Base-by-base conservation (phyloP, 1,284 basidiomycete species). In the Sporisorium iseilematis-ciliati region DNA sequence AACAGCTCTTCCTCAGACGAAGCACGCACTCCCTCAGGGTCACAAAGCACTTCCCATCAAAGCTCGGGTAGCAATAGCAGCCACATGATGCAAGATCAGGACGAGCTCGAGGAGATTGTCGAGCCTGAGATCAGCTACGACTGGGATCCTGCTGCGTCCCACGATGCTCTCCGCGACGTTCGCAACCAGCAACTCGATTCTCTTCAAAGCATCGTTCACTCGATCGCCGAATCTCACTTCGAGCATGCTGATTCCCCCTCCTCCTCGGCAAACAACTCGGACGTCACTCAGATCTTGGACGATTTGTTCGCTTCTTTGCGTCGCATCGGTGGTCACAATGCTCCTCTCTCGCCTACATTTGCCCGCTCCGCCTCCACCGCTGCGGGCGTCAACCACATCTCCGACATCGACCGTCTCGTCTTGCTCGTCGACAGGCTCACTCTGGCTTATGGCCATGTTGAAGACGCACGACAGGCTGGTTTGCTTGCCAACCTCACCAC, bases 281-380 rank as follows among this genome's bases (percentile, higher is more conserved):
- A 61, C 26, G 18, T 65, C 35, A 56, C 72, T 0, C 62, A 59
- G 38, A 54, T 63, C 50, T 52, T 69, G n/a, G 72, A 75, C 48
- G 72, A 75, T 41, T 42, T 75, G 51, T 65, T 75, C 21, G 66
- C 72, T 21, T 65, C 66, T 12, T 33, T 75, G 12, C 72, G 66
- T 38, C 56, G 66, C 25, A 60, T 75, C 42, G 63, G 52, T 21
- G 66, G 62, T 20, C 58, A 65, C 56, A 63, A 57, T 53, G 66
- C 63, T 33, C 66, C 72, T 2, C 50, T 75, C 14, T 75, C 72
- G 0, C 66, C 65, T 12, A 63, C 59, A 26, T 69, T 69, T 43
- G 35, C 66, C 6, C 62, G 63, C 7, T 45, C 54, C 1, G n/a
- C 48, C 6, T 18, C 35, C n/a, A n/a, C 49, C 1, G 42, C 45